These are phyloP conservation scores for Plectosphaerella cucumerina DNA, from an alignment of 2,329 filamentous ascomycete genomes.

Conservation along the genomic window DNA sequence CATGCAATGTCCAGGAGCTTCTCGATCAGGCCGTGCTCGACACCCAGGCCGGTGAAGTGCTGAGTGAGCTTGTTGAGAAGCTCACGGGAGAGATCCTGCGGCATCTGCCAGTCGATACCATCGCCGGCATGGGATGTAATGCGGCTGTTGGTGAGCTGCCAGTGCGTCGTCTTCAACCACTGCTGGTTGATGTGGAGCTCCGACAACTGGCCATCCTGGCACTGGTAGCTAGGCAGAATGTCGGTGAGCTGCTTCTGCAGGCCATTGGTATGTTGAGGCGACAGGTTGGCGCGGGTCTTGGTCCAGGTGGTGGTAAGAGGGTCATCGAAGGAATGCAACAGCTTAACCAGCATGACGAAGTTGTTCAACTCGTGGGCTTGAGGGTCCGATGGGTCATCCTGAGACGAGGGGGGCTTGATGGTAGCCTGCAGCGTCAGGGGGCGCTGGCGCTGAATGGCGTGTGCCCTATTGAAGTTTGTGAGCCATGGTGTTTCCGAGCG, in stretches of 20 bases:
- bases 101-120: constrained; percentile 58
- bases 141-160: constrained; percentile 57
- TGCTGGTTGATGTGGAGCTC: constrained; percentile 58
- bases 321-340: constrained; percentile 66
- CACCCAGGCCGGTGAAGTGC: constrained; percentile 66
- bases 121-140: constrained; percentile 44
- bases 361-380: constrained; percentile 47
- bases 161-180: constrained; percentile 61
- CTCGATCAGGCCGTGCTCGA: constrained; percentile 65
- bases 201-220: constrained; percentile 47
- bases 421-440: constrained; percentile 68
- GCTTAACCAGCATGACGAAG: constrained; percentile 56
- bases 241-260: constrained; percentile 62
- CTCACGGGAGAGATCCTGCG: constrained; percentile 59
- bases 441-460: constrained; percentile 65
- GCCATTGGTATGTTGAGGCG: constrained; percentile 49
- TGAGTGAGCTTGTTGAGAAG: constrained; percentile 62
- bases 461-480: constrained; percentile 43
- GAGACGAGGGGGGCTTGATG: constrained; percentile 59
- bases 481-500: constrained; percentile 5
- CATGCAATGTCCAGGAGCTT: constrained; percentile 76
- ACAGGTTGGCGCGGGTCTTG: constrained; percentile 55
- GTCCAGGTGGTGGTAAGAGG: constrained; percentile 62
- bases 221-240: constrained; percentile 46
- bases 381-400: constrained; percentile 56